Percentiles rank a stretch among this genome's conserved stretches.
Evolutionary conservation across 192 early-diverging fungal genomes (phyloP).

Genomic region (Coemansia sp.): DNA sequence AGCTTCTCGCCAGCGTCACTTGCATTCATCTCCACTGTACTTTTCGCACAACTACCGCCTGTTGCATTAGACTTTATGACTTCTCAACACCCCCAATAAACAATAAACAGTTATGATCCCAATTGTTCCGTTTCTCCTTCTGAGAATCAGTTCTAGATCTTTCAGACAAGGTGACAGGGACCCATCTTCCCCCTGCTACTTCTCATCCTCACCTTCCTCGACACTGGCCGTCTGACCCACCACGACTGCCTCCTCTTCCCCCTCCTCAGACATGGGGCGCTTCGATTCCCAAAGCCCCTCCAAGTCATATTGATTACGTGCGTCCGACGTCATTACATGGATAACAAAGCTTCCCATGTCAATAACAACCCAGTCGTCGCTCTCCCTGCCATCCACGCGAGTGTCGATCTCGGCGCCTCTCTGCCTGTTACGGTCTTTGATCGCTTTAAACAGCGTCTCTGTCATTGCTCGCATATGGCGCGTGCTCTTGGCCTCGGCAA

Average conservation of each 20-base stretch:
- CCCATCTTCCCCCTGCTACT: too few species aligned
- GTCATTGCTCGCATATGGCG: constrained; percentile 52
- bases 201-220: background rate
- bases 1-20: too few species aligned
- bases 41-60: too few species aligned
- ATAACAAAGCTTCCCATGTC: constrained; percentile 47
- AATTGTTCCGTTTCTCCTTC: background rate
- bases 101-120: background rate
- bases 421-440: constrained; percentile 31
- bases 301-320: constrained; percentile 34
- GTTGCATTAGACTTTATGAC: background rate
- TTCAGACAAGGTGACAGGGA: too few species aligned
- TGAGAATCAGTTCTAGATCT: background rate
- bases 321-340: constrained; percentile 51
- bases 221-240: too few species aligned
- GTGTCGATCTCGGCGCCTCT: constrained; percentile 7
- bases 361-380: constrained; percentile 54
- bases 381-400: constrained; percentile 49
- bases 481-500: constrained; percentile 44
- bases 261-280: background rate
- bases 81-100: background rate
- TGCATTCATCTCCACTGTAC: too few species aligned
- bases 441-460: constrained; percentile 35
- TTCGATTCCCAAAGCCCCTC: constrained; percentile 35
- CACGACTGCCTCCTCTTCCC: too few species aligned